Evolutionary conservation across 1,284 basidiomycete genomes (phyloP), one percentile per base, ranked within the genome.

Genomic region (Cutaneotrichosporon sp.): DNA sequence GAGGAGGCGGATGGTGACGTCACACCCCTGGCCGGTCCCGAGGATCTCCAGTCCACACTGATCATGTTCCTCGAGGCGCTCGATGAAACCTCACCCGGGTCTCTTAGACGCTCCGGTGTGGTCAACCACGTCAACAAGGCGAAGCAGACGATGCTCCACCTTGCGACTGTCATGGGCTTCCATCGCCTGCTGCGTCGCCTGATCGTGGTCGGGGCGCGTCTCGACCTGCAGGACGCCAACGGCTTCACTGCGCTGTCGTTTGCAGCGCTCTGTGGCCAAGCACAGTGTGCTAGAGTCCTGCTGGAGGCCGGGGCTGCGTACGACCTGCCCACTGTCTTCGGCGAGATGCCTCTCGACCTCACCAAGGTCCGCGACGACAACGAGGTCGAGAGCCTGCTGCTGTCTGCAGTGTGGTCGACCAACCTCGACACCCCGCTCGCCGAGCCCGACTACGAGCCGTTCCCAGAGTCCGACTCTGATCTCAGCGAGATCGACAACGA

Each of bases 181-280:
- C 77, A 83, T 22, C 77, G 81, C 2, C 80, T 98, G 14, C 82
- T 85, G 10, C 73, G 78, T 36, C 88, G 88, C 68, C 79, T 98
- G 46, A 76, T 96, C 47, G 73, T 78, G 1, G 85, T 83, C 47
- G 84, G 81, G 14, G 84, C 86, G 30, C 88, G 92, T 62, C 63
- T 92, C 43, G 90, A 97, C 69, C 81, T 81, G 2, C 84, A 89
- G 52, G 96, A 98, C 73, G 79, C 81, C 56, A 96, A 91, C 69
- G 94, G 94, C 7, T 91, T 81, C 68, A 97, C 93, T 0, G 84
- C 94, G 0, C 77, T 97, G 35, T 90, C 94, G 69, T 86, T 94
- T 67, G 88, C 92, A 14, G 86, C 84, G 0, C 76, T 93, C 39
- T 80, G 79, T 17, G 82, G 81, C 21, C 84, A 86, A 18, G 75